Evolutionary conservation across 176 grass and related monocot genomes (phyloP).

Genomic region (Secale cereale): DNA sequence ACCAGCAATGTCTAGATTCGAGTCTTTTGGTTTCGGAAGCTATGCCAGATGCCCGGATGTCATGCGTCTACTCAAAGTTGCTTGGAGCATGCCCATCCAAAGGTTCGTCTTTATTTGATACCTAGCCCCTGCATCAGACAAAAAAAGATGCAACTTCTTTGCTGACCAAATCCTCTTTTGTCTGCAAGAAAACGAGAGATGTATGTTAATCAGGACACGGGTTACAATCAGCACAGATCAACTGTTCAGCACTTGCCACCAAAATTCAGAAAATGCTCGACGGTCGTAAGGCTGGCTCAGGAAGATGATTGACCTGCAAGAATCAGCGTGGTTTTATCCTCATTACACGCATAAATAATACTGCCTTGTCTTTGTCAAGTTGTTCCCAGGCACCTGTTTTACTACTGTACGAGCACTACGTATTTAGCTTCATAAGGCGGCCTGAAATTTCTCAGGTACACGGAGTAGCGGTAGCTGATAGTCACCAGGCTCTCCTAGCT

Average conservation of each 20-base stretch:
- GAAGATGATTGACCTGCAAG: background rate
- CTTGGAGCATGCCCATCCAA: background rate
- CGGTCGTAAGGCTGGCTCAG: background rate
- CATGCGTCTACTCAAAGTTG: background rate
- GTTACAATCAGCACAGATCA: background rate
- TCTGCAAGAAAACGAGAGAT: background rate
- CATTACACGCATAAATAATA: background rate
- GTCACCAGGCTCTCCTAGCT: constrained; percentile 68
- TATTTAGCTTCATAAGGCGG: constrained; percentile 37
- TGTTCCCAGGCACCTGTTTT: background rate
- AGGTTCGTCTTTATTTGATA: background rate
- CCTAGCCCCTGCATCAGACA: constrained; percentile 1
- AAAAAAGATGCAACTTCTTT: background rate
- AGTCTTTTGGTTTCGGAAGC: constrained; percentile 18
- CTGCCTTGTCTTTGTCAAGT: background rate
- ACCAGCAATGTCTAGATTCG: background rate
- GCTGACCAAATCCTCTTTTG: background rate
- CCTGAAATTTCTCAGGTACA: constrained; percentile 75
- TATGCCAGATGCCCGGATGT: background rate
- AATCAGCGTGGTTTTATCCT: background rate
- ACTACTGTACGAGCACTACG: background rate
- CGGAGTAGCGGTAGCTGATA: constrained; percentile 62
- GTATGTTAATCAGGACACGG: background rate
- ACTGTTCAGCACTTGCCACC: background rate
- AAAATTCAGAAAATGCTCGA: background rate